Conservation (phyloP, 805 yeast genomes). For the Blastobotrys terrestris region DNA sequence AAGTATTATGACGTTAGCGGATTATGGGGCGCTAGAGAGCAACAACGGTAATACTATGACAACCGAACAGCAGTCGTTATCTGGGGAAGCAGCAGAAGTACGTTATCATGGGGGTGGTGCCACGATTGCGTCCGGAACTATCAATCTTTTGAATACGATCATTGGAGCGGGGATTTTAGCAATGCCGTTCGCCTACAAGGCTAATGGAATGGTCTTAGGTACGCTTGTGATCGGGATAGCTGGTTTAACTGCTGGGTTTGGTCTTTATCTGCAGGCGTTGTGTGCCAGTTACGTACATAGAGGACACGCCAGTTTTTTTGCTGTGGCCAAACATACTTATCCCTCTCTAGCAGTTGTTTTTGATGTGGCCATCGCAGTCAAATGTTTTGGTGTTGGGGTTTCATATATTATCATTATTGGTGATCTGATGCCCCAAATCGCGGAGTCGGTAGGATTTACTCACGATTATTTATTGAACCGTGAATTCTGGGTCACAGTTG, state of each 20-base stretch:
- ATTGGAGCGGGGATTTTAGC: conserved; percentile 76
- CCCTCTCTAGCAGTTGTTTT: conserved; percentile 62
- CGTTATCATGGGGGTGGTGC: conserved; percentile 13
- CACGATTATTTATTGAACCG: conserved; percentile 25
- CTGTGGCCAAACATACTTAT: conserved; percentile 59
- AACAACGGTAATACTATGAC: not conserved
- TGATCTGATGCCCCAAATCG: conserved; percentile 59
- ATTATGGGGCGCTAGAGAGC: not conserved
- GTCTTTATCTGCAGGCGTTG: conserved; percentile 56
- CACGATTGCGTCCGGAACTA: conserved; percentile 46
- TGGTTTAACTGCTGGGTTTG: conserved; percentile 59
- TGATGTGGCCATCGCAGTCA: conserved; percentile 67
- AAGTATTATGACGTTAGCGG: too few relatives aligned
- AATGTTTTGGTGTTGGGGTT: conserved; percentile 77
- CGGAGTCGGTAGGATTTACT: conserved; percentile 23
- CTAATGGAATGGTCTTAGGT: conserved; percentile 60
- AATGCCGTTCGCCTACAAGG: conserved; percentile 61
- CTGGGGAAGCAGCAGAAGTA: not conserved
- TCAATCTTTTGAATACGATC: conserved; percentile 66
- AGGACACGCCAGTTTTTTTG: conserved; percentile 65
- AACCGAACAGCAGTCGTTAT: too few relatives aligned
- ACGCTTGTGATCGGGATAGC: conserved; percentile 48
- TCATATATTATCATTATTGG: conserved; percentile 69
- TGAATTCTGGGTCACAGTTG: conserved; percentile 42
- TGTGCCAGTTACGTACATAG: conserved; percentile 48